phyloP scores from a whole-genome alignment of 495 filamentous ascomycete species.

The Astrothelium macrocarpum region DNA sequence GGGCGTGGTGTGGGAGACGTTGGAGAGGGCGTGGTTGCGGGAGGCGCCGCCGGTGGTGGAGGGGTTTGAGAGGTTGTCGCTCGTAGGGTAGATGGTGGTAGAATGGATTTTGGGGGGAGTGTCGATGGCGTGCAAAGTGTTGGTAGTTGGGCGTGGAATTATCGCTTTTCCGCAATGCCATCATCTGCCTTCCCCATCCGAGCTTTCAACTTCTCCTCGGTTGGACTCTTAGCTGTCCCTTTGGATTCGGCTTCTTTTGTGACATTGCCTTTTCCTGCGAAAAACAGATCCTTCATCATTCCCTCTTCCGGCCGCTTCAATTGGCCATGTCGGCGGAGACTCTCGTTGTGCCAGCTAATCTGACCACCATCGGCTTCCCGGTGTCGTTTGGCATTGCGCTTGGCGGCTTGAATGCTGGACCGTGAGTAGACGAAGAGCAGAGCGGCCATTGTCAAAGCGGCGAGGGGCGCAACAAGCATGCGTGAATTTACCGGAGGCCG shows the following conservation, averaged over 20 bases:
- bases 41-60: slow-evolving; percentile 28
- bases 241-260: slow-evolving; percentile 6
- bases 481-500: slow-evolving; percentile 11
- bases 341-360: slow-evolving; percentile 30
- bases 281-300: slow-evolving; percentile 22
- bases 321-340: slow-evolving; percentile 26
- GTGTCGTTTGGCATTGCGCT: slow-evolving; percentile 33
- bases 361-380: slow-evolving; percentile 29
- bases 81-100: slow-evolving; percentile 13
- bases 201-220: background rate
- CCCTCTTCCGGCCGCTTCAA: slow-evolving; percentile 24
- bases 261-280: slow-evolving; percentile 1
- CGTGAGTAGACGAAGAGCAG: slow-evolving; percentile 38
- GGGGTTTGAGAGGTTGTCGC: slow-evolving; percentile 23
- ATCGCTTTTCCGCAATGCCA: background rate
- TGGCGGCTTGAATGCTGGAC: slow-evolving; percentile 36
- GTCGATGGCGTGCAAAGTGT: background rate
- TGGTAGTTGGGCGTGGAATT: background rate
- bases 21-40: slow-evolving; percentile 21
- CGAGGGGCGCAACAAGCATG: slow-evolving; percentile 32
- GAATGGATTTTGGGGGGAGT: background rate
- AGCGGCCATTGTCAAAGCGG: slow-evolving; percentile 40
- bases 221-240: slow-evolving; percentile 2
- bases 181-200: background rate
- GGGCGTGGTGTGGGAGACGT: slow-evolving; percentile 30